Conservation (phyloP, 179 eudicot genomes). For the Silene vulgaris region DNA sequence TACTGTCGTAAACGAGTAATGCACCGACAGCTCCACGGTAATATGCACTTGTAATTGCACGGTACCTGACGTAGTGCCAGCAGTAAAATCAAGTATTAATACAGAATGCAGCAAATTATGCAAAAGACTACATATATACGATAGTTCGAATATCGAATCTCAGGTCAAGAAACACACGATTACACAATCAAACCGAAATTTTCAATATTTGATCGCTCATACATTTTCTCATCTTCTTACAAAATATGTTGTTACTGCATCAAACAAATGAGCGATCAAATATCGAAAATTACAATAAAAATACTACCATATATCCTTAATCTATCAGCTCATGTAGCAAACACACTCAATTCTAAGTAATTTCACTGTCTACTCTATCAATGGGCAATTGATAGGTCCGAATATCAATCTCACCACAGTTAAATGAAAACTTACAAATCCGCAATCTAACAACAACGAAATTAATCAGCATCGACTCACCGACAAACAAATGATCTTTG, state of each 20-base stretch:
- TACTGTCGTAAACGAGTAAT: conserved; percentile 43
- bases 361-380: too few species aligned
- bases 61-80: conserved; percentile 30
- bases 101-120: too few species aligned
- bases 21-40: conserved; percentile 57
- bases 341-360: neutral
- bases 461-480: neutral
- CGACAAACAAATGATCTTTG: neutral
- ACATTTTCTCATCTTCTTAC: neutral
- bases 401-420: neutral
- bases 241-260: neutral
- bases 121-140: too few species aligned
- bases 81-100: too few species aligned
- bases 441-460: neutral
- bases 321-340: neutral
- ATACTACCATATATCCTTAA: neutral
- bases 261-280: neutral
- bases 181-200: neutral
- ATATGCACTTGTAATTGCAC: conserved; percentile 55
- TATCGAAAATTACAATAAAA: neutral
- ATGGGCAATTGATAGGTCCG: neutral
- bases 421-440: neutral
- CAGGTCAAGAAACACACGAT: too few species aligned
- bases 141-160: too few species aligned
- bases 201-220: neutral